Conservation (phyloP, 1,284 basidiomycete species). For the Tranzscheliella williamsii region DNA sequence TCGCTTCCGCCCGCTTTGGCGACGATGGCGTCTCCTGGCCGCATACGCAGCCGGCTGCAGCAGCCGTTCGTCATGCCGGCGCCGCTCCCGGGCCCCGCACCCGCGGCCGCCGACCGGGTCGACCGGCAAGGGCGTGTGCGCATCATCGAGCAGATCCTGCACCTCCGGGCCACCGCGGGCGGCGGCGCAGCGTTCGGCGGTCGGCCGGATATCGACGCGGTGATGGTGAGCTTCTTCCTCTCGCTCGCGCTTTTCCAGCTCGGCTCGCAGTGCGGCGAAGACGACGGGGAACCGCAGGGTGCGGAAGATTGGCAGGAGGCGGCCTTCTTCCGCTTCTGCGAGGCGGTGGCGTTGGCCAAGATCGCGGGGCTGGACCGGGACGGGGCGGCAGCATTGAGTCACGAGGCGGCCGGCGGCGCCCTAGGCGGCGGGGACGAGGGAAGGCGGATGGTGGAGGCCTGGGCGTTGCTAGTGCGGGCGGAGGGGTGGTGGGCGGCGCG, state of each 20-base stretch:
- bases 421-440: slow-evolving; percentile 1
- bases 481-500: slow-evolving; percentile 38
- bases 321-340: slow-evolving; percentile 31
- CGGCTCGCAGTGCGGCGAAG: slow-evolving; percentile 3
- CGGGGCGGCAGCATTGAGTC: not conserved
- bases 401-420: not conserved
- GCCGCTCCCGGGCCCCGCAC: too few relatives aligned
- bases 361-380: slow-evolving; percentile 29
- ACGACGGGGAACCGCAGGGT: slow-evolving; percentile 2
- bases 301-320: slow-evolving; percentile 22
- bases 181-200: slow-evolving; percentile 31
- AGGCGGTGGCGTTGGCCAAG: slow-evolving; percentile 43
- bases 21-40: not conserved
- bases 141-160: slow-evolving; percentile 12
- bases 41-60: slow-evolving; percentile 1
- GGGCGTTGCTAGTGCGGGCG: slow-evolving; percentile 34
- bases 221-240: slow-evolving; percentile 35
- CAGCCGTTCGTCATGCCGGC: slow-evolving; percentile 15
- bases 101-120: not conserved
- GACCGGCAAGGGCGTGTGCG: not conserved
- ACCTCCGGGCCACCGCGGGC: slow-evolving; percentile 5
- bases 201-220: slow-evolving; percentile 15
- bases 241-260: slow-evolving; percentile 31
- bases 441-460: slow-evolving; percentile 8
- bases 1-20: not conserved